Evolutionary conservation across 257 asterid genomes (phyloP).

Genomic region (Solanum sejunctum): DNA sequence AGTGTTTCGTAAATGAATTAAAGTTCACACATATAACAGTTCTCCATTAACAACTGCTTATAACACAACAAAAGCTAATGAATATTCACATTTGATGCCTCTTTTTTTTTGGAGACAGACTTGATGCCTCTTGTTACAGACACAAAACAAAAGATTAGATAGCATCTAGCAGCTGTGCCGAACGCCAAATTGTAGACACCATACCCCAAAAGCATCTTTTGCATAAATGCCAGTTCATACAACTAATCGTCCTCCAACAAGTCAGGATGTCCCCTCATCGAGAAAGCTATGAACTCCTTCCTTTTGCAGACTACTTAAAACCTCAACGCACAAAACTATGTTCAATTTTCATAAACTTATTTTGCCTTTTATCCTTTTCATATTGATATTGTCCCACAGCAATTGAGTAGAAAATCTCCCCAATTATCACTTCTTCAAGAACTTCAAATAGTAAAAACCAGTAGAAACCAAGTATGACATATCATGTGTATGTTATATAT

Average conservation of each 20-base stretch:
- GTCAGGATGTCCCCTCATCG: neutral
- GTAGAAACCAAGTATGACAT: neutral
- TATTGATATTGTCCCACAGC: neutral
- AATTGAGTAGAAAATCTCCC: neutral
- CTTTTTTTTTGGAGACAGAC: no score
- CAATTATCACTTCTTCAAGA: neutral
- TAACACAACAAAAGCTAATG: neutral
- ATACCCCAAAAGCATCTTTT: neutral
- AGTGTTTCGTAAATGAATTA: neutral
- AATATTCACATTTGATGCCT: neutral
- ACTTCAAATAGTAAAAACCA: neutral
- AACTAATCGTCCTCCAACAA: neutral
- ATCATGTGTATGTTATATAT: neutral
- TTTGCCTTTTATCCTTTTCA: neutral
- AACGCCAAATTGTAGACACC: neutral
- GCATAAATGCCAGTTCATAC: neutral
- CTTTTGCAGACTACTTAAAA: neutral
- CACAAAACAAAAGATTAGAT: neutral
- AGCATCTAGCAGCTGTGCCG: neutral
- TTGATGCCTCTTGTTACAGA: neutral
- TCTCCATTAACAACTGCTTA: neutral
- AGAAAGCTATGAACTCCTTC: neutral
- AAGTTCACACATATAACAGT: neutral
- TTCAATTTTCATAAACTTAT: neutral
- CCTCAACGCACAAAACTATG: neutral